Percentiles rank a stretch among this genome's conserved stretches.
Conservation (phyloP, 805 yeast genomes). For the Naumovozyma castellii region DNA sequence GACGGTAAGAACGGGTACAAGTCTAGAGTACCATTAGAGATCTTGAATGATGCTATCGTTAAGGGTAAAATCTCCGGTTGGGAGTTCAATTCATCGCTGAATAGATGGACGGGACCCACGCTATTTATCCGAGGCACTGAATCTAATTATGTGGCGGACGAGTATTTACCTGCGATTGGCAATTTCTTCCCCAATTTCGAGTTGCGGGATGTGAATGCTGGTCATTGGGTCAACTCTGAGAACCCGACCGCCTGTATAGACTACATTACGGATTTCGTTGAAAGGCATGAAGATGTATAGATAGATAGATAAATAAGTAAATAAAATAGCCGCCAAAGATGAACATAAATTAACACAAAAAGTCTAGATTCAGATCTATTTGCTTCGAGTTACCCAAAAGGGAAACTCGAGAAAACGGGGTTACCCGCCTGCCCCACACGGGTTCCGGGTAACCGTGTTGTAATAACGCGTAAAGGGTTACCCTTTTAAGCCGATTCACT, state of each 20-base stretch:
- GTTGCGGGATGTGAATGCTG: slow-evolving; percentile 65
- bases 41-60: slow-evolving; percentile 57
- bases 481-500: too few relatives aligned
- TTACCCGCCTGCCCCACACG: too few relatives aligned
- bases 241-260: slow-evolving; percentile 69
- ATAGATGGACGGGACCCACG: slow-evolving; percentile 60
- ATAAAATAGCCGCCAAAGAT: background rate
- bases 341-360: background rate
- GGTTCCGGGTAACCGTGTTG: too few relatives aligned
- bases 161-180: slow-evolving; percentile 62
- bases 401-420: too few relatives aligned
- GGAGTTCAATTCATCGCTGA: slow-evolving; percentile 52
- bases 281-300: slow-evolving; percentile 30
- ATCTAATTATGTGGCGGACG: slow-evolving; percentile 76
- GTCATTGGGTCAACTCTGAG: slow-evolving; percentile 91
- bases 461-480: too few relatives aligned
- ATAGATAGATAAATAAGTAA: background rate
- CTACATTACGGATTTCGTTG: slow-evolving; percentile 53
- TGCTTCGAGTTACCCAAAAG: too few relatives aligned
- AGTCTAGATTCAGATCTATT: too few relatives aligned
- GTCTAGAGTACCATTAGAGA: slow-evolving; percentile 53
- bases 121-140: slow-evolving; percentile 71
- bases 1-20: slow-evolving; percentile 24
- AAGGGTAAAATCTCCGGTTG: slow-evolving; percentile 62
- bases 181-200: slow-evolving; percentile 70